These are phyloP conservation scores for Phalaenopsis hybrid DNA, from an alignment of 116 monocot genomes.

Conservation along the genomic window DNA sequence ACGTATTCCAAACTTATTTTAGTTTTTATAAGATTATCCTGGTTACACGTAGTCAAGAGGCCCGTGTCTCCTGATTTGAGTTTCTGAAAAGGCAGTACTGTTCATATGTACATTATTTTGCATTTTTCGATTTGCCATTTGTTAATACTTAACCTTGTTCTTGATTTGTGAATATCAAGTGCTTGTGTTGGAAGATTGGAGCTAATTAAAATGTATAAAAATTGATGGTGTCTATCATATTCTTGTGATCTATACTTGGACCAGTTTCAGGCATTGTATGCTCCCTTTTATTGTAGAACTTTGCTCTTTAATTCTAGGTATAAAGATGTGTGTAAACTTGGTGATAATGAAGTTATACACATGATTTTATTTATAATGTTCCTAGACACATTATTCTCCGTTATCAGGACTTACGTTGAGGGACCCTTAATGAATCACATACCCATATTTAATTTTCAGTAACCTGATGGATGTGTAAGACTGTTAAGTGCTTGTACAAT, in stretches of 20 bases:
- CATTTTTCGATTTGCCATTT: background rate
- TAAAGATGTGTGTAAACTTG: background rate
- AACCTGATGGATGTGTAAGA: background rate
- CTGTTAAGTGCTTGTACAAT: background rate
- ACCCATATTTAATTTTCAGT: background rate
- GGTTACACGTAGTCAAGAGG: background rate
- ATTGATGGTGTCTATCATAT: background rate
- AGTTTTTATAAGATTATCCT: background rate
- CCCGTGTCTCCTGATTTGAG: background rate
- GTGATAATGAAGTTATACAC: background rate
- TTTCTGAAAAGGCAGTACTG: background rate
- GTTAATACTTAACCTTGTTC: no score
- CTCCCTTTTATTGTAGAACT: background rate
- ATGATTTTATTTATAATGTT: background rate
- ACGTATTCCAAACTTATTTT: background rate
- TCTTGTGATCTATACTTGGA: background rate
- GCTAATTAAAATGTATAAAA: background rate
- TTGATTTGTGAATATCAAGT: background rate
- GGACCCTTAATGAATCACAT: background rate
- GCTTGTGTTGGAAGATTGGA: background rate
- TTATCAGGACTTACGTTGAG: background rate
- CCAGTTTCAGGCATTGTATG: background rate
- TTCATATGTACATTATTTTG: background rate
- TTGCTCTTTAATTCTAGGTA: background rate
- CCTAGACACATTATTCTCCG: background rate